Evolutionary conservation across 2,329 filamentous ascomycete species (phyloP).

Genomic region (Emergomyces pasteurianus): DNA sequence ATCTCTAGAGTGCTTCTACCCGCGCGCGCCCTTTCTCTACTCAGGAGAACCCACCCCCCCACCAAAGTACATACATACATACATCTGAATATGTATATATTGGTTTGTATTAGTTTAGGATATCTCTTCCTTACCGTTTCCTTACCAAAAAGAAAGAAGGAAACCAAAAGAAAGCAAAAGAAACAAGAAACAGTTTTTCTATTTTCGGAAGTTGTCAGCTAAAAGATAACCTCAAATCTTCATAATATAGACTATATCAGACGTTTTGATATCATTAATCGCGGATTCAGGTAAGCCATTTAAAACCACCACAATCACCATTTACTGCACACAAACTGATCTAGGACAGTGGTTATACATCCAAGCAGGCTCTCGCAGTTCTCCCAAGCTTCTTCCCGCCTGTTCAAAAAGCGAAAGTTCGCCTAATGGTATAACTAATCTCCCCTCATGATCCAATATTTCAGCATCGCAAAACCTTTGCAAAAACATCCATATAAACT

Average conservation of each 20-base stretch:
- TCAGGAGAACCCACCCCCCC: too few species aligned
- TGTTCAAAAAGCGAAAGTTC: constrained; percentile 40
- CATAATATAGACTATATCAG: constrained; percentile 58
- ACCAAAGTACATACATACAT: background rate
- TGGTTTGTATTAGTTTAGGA: background rate
- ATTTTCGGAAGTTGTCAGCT: background rate
- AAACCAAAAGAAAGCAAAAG: too few species aligned
- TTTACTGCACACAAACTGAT: constrained; percentile 2
- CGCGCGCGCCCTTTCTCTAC: background rate
- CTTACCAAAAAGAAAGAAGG: too few species aligned
- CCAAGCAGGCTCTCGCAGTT: constrained; percentile 57
- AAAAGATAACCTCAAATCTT: background rate
- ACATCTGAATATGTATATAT: background rate
- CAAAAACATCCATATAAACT: too few species aligned
- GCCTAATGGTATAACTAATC: constrained; percentile 28
- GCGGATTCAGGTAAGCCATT: constrained; percentile 53
- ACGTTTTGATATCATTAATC: constrained; percentile 74
- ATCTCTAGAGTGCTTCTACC: background rate
- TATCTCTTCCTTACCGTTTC: background rate
- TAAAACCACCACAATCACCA: constrained; percentile 9
- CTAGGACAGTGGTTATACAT: constrained; percentile 60
- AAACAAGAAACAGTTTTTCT: background rate
- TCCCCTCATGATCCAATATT: background rate
- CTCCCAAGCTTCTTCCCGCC: constrained; percentile 60
- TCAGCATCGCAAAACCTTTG: background rate